Conservation (phyloP, 768 basidiomycete genomes). For the Naematelia encephala region DNA sequence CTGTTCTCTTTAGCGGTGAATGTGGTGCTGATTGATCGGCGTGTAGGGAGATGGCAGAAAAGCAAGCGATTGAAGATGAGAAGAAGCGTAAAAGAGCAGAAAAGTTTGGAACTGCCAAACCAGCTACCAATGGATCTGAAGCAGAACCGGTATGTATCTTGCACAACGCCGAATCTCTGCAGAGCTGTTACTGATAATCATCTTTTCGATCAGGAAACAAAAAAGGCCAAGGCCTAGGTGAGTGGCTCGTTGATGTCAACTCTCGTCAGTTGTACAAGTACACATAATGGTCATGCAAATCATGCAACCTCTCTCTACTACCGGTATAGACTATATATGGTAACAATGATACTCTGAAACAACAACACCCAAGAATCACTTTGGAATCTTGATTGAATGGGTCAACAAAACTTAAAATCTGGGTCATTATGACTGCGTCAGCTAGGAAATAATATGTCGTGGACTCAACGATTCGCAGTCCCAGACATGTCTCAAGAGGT, state of each 20-base stretch:
- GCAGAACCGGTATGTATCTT: constrained; percentile 11
- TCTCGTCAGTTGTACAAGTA: not conserved
- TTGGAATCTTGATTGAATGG: too few species aligned
- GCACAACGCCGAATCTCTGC: too few species aligned
- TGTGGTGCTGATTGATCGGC: constrained; percentile 17
- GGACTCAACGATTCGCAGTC: too few species aligned
- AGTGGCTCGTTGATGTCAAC: constrained; percentile 10
- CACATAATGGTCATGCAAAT: not conserved
- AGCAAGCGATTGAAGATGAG: constrained; percentile 44
- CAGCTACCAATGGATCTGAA: constrained; percentile 6
- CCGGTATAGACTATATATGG: too few species aligned
- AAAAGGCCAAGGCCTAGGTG: constrained; percentile 42
- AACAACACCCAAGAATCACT: too few species aligned
- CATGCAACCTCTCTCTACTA: not conserved
- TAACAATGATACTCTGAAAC: too few species aligned
- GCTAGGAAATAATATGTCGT: too few species aligned
- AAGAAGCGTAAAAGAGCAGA: constrained; percentile 47
- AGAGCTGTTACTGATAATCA: too few species aligned
- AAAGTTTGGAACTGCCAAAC: constrained; percentile 38
- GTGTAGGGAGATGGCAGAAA: constrained; percentile 35
- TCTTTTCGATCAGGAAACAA: constrained; percentile 22
- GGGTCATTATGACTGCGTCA: too few species aligned
- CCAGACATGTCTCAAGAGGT: too few species aligned
- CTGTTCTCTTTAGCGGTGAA: not conserved
- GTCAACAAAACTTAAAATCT: too few species aligned